Evolutionary conservation across 805 yeast species (phyloP), one percentile per base, ranked within the genome.

Genomic region (Jamesozyma rosinii): DNA sequence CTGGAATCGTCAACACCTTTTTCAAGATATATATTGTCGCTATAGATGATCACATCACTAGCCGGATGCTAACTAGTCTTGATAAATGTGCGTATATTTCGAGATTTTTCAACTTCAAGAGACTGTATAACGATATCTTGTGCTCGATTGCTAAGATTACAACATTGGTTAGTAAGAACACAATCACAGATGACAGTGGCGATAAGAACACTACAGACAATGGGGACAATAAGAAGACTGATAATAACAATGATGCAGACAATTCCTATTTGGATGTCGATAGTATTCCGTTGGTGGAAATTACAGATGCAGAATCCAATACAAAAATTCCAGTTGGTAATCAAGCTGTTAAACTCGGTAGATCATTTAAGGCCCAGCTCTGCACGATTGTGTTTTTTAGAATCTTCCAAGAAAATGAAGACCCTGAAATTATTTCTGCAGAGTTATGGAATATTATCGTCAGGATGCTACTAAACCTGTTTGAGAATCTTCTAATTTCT

Each of bases 351-450:
- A 73, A 81, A 59, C 81, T 92, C 58, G 99, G 98, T 5, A 72
- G 82, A 38, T 92, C 88, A 56, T 85, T 86, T 66, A 87, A 89
- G 55, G 95, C 95, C 0, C 98, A 94, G 58, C 67, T 90, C 47
- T 82, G 96, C 11, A 74, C 88, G 2, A 88, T 89, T 40, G 90
- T 90, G 1, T 68, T 90, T 39, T 88, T 90, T 68, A 71, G 95
- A 49, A 75, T 90, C 27, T 64, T 85, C 26, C 76, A 77, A 49
- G 75, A 77, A 50, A 78, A 77, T 26, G 69, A 70, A 20, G 69
- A 74, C 41, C 61, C 64, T 32, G 71, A 78, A 21, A 45, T 59
- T 3, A 48, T 62, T 22, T 55, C 58, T 37, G 35, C 46, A 6
- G 53, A 66, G 3, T 67, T 79, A 10, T 88, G 95, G 95, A 57